These are phyloP conservation scores for Yamadazyma philogaea DNA, from an alignment of 805 yeast species.

Conservation along the genomic window DNA sequence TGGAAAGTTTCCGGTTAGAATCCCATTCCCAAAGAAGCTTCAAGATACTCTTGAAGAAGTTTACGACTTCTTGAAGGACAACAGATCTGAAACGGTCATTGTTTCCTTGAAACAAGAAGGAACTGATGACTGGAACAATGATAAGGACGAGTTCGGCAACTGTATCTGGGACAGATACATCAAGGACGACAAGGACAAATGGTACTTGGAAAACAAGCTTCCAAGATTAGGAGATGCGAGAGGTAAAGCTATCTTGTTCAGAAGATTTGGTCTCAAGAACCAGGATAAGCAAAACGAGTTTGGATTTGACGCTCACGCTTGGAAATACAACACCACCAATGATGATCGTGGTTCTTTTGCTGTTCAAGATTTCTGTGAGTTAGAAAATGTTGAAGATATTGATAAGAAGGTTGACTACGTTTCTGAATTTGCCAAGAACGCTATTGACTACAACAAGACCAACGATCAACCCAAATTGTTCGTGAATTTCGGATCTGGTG, in stretches of 20 bases:
- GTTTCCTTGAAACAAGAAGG: slow-evolving; percentile 77
- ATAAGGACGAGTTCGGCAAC: slow-evolving; percentile 61
- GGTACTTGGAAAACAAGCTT: slow-evolving; percentile 56
- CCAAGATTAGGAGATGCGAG: slow-evolving; percentile 62
- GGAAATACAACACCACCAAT: slow-evolving; percentile 63
- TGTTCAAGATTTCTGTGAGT: slow-evolving; percentile 75
- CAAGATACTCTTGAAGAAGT: slow-evolving; percentile 53
- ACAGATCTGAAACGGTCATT: slow-evolving; percentile 59
- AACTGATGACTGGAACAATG: slow-evolving; percentile 59
- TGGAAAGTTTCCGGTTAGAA: slow-evolving; percentile 70
- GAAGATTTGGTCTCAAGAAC: slow-evolving; percentile 66
- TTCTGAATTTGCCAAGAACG: slow-evolving; percentile 51
- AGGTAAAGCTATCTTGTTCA: slow-evolving; percentile 63
- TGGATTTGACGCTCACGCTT: slow-evolving; percentile 66
- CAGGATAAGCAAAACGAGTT: slow-evolving; percentile 39
- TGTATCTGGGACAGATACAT: slow-evolving; percentile 58
- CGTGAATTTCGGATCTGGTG: slow-evolving; percentile 70
- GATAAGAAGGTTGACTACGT: slow-evolving; percentile 55
- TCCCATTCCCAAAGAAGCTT: slow-evolving; percentile 55
- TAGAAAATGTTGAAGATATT: slow-evolving; percentile 50
- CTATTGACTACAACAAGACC: slow-evolving; percentile 47
- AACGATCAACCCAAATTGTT: slow-evolving; percentile 51
- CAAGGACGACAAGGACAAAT: slow-evolving; percentile 46
- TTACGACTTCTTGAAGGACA: slow-evolving; percentile 50
- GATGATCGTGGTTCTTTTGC: slow-evolving; percentile 61